Evolutionary conservation across 2,329 filamentous ascomycete species (phyloP).

Genomic region (Tothia fuscella): DNA sequence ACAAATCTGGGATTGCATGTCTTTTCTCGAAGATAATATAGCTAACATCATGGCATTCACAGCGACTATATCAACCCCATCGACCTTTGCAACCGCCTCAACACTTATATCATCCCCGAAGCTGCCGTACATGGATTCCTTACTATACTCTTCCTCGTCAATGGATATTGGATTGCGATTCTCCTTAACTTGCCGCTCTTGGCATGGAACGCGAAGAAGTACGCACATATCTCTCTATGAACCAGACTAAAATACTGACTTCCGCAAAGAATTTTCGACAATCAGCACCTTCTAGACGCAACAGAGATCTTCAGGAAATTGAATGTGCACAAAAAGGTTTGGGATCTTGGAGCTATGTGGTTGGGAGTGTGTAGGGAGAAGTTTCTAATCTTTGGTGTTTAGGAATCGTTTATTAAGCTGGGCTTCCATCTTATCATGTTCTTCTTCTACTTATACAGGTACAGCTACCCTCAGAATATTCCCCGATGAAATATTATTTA

Average conservation of each 20-base stretch:
- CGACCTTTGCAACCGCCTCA: constrained; percentile 98
- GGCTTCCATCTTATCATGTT: constrained; percentile 99
- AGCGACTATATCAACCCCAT: constrained; percentile 99
- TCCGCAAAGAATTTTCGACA: constrained; percentile 71
- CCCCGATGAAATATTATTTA: background rate
- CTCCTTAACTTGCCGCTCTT: constrained; percentile 85
- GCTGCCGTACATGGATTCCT: constrained; percentile 94
- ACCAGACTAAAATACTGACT: constrained; percentile 23
- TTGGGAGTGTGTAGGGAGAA: background rate
- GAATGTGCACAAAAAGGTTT: constrained; percentile 96
- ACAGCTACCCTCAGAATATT: constrained; percentile 50
- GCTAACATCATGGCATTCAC: constrained; percentile 12
- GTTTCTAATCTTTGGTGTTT: background rate
- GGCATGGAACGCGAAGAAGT: constrained; percentile 97
- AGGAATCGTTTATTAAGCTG: constrained; percentile 99
- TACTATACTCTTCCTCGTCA: constrained; percentile 92
- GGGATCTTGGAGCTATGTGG: background rate
- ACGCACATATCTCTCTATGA: constrained; percentile 29
- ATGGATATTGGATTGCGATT: constrained; percentile 94
- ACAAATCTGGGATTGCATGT: no score
- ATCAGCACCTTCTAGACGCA: constrained; percentile 91
- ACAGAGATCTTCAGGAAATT: constrained; percentile 99
- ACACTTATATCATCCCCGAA: constrained; percentile 98
- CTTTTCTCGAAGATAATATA: no score
- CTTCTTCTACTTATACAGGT: constrained; percentile 98